phyloP scores from a whole-genome alignment of 495 filamentous ascomycete genomes.

The Aspergillus egyptiacus region DNA sequence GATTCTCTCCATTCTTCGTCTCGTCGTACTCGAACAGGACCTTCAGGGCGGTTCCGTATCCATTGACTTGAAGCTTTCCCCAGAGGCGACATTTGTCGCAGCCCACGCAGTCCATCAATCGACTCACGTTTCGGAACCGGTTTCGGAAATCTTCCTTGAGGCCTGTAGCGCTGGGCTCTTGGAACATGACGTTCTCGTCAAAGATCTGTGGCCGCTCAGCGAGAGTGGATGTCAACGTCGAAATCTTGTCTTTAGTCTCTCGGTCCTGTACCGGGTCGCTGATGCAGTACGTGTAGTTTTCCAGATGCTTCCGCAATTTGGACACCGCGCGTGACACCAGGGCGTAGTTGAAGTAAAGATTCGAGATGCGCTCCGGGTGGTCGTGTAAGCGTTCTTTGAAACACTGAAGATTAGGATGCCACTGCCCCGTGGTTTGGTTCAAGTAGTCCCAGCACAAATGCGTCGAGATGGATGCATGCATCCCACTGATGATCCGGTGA shows the following conservation, averaged over 20 bases:
- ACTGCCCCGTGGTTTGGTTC: conserved; percentile 90
- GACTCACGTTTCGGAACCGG: conserved; percentile 90
- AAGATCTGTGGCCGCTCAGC: conserved; percentile 72
- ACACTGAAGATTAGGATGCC: conserved; percentile 88
- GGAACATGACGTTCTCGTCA: conserved; percentile 92
- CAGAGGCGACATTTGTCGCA: conserved; percentile 98
- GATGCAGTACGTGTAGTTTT: conserved; percentile 84
- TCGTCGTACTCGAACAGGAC: conserved; percentile 93
- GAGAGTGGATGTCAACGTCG: conserved; percentile 60
- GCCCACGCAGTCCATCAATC: conserved; percentile 97
- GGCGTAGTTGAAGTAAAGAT: conserved; percentile 98
- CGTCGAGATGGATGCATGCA: conserved; percentile 95
- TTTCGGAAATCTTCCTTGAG: conserved; percentile 97
- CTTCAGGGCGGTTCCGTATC: conserved; percentile 92
- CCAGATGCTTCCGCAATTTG: conserved; percentile 81
- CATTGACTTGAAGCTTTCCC: conserved; percentile 95
- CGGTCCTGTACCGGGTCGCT: conserved; percentile 75
- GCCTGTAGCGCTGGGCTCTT: conserved; percentile 54
- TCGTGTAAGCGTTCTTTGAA: conserved; percentile 77
- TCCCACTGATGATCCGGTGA: conserved; percentile 87
- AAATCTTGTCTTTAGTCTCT: conserved; percentile 71
- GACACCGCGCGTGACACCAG: conserved; percentile 82
- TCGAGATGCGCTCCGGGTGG: conserved; percentile 87
- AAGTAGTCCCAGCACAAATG: conserved; percentile 96
- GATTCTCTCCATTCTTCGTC: conserved; percentile 65